Evolutionary conservation across 495 filamentous ascomycete genomes (phyloP).

Genomic region (Neohortaea acidophila): DNA sequence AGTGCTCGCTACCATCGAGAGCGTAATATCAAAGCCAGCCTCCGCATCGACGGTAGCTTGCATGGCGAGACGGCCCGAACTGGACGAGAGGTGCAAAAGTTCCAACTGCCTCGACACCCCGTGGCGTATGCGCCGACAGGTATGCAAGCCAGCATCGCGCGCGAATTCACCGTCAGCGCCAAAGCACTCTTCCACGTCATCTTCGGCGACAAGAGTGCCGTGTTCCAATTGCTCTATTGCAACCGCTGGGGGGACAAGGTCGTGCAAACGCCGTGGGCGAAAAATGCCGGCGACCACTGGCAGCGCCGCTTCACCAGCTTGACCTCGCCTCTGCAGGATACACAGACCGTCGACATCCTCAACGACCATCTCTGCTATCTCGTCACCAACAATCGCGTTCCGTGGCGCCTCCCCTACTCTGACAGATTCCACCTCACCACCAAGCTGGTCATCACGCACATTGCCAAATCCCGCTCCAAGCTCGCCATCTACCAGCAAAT

Average conservation of each 20-base stretch:
- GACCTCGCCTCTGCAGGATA: slow-evolving; percentile 33
- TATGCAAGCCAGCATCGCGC: slow-evolving; percentile 58
- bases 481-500: slow-evolving; percentile 75
- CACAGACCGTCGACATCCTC: slow-evolving; percentile 77
- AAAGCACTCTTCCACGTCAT: slow-evolving; percentile 92
- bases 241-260: slow-evolving; percentile 63
- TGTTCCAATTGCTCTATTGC: slow-evolving; percentile 83
- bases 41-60: slow-evolving; percentile 48
- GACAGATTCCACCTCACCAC: slow-evolving; percentile 68
- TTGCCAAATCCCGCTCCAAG: slow-evolving; percentile 82
- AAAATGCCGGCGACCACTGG: slow-evolving; percentile 32
- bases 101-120: slow-evolving; percentile 70
- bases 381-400: slow-evolving; percentile 69
- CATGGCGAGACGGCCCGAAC: slow-evolving; percentile 26
- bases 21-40: slow-evolving; percentile 42
- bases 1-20: slow-evolving; percentile 22
- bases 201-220: slow-evolving; percentile 85
- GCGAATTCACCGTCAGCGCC: slow-evolving; percentile 69
- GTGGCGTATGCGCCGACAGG: slow-evolving; percentile 70
- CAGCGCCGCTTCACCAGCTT: slow-evolving; percentile 5
- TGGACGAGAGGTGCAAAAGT: slow-evolving; percentile 44
- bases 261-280: slow-evolving; percentile 74
- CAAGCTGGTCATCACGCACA: slow-evolving; percentile 87
- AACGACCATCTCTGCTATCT: slow-evolving; percentile 96
- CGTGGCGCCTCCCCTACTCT: slow-evolving; percentile 77